Evolutionary conservation across 2,329 filamentous ascomycete species (phyloP), one percentile per base, ranked within the genome.

Genomic region (Fonsecaea monophora): DNA sequence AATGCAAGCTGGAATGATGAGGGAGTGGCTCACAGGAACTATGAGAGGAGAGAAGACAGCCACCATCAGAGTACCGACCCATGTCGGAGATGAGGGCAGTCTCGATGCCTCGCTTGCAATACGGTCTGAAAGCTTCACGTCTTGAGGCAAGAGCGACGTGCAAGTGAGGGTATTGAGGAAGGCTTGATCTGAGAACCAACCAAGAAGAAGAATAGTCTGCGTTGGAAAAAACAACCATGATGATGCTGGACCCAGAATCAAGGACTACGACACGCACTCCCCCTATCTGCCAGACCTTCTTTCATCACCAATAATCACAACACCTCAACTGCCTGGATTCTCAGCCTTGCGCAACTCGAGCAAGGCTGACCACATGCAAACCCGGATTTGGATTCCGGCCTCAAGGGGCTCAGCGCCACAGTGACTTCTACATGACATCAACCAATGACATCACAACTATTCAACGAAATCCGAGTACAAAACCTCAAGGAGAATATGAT

Each of bases 381-480:
- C 9, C 25, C 45, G 45, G 45, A 50, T 5, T 10, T 25, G 45
- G 21, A 3, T 10, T 50, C 45, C 45, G 37, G 25, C n/a, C n/a
- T 42, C 7, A 35, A 7, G n/a, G 32, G 15, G 42, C 13, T 5
- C n/a, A 25, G 10, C 25, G 3, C 25, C 25, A 25, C 25, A 2
- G 25, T 18, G 4, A n/a, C 42, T 30, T 37, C 40, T 15, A 4
- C 21, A 65, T 65, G 62, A 64, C 62, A 56, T 64, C 50, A 61
- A 30, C 38, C 57, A 61, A 57, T 65, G 57, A 61, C 57, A 61
- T 56, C 57, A 65, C 58, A 25, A 32, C 13, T 34, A 50, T 48
- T 8, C 12, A 32, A 48, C 48, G n/a, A 25, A 55, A 62, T 32
- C 50, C 55, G 62, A 50, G 38, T 57, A 37, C 42, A 48, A 61